Evolutionary conservation across 805 yeast species (phyloP).

Genomic region (Wickerhamiella azymoides): DNA sequence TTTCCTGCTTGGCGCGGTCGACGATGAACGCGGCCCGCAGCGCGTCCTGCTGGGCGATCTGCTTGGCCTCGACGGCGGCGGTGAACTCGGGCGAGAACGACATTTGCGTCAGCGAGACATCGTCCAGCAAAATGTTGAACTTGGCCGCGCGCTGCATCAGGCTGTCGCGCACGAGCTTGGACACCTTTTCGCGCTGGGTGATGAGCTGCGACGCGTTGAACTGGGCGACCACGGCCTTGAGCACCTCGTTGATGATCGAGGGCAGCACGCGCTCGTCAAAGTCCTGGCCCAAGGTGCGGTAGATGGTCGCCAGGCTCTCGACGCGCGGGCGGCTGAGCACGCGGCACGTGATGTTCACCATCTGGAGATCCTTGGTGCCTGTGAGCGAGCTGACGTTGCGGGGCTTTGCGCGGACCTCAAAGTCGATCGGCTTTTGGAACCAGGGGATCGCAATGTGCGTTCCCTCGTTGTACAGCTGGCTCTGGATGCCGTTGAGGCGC

Average conservation of each 20-base stretch:
- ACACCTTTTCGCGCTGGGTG: constrained; percentile 96
- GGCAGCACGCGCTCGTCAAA: constrained; percentile 96
- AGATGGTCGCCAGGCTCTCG: constrained; percentile 63
- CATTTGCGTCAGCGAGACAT: constrained; percentile 93
- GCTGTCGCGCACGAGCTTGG: constrained; percentile 79
- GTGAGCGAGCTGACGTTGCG: constrained; percentile 91
- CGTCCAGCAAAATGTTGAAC: constrained; percentile 80
- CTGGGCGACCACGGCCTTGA: constrained; percentile 94
- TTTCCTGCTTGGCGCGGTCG: constrained; percentile 94
- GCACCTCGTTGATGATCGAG: constrained; percentile 93
- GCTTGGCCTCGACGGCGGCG: constrained; percentile 95
- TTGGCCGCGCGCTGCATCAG: constrained; percentile 81
- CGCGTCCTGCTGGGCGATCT: constrained; percentile 98
- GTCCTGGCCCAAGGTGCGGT: constrained; percentile 84
- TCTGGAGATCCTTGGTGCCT: constrained; percentile 95
- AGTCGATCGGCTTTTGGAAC: constrained; percentile 83
- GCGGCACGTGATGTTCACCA: constrained; percentile 98
- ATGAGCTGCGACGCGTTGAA: constrained; percentile 96
- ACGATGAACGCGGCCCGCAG: constrained; percentile 96
- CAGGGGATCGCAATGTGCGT: constrained; percentile 91
- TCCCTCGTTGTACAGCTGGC: constrained; percentile 78
- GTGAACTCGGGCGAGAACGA: constrained; percentile 97
- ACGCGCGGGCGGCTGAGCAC: constrained; percentile 84
- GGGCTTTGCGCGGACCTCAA: constrained; percentile 94
- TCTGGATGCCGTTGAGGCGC: constrained; percentile 70